A percentile compares a stretch with the other conserved stretches of the same genome.
Conservation (phyloP, 106 monocot species). For the Gastrodia elata region DNA sequence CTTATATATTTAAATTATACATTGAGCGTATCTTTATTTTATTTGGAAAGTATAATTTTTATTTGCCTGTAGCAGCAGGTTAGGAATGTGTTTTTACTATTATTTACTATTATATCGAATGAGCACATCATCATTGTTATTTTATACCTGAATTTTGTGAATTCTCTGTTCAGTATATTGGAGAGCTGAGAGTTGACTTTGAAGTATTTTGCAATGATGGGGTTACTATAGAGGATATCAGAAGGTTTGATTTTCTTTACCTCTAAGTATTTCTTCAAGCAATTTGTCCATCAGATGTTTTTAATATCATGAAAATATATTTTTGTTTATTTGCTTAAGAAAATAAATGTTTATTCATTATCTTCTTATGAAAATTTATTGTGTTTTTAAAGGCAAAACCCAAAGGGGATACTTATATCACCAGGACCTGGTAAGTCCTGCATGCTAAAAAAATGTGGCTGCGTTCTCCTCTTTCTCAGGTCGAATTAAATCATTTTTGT, state of each 20-base stretch:
- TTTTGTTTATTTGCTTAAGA: not conserved
- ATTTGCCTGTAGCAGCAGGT: too few relatives aligned
- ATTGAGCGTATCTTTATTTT: too few relatives aligned
- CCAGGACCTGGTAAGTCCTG: constrained; percentile 80
- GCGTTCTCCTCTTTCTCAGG: not conserved
- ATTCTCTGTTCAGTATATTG: constrained; percentile 51
- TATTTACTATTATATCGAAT: not conserved
- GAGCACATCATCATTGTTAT: not conserved
- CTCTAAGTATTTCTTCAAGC: not conserved
- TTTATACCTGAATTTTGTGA: not conserved
- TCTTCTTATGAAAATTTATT: not conserved
- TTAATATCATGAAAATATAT: not conserved
- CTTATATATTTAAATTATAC: too few relatives aligned
- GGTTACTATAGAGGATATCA: constrained; percentile 73
- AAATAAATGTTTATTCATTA: not conserved
- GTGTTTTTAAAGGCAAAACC: constrained; percentile 47
- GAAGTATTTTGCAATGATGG: constrained; percentile 93
- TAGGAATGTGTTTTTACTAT: not conserved
- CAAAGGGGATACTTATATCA: constrained; percentile 83
- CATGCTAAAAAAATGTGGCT: constrained; percentile 7
- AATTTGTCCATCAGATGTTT: not conserved
- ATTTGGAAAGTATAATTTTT: too few relatives aligned
- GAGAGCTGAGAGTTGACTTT: constrained; percentile 76
- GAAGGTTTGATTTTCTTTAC: constrained; percentile 36
- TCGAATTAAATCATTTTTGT: not conserved